Base-by-base conservation (phyloP, 2,329 filamentous ascomycete species). In the Oidium heveae region DNA sequence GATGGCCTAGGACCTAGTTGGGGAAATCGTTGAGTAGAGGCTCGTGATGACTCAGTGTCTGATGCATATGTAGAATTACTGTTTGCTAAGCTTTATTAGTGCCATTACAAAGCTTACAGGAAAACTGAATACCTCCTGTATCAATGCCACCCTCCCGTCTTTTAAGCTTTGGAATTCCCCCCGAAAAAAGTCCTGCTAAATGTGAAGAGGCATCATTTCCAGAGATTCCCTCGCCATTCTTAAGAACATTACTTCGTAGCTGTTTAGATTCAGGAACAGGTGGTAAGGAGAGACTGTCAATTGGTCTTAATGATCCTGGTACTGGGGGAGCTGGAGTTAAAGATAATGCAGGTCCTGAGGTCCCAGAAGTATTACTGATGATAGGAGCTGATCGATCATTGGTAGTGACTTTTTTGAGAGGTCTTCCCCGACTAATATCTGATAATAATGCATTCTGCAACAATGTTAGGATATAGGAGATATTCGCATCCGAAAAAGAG, bases 101-200 rank as follows among this genome's bases (percentile, higher is more conserved):
- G 3, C n/a, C 24, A 33, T 36, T 16, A 12, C 4, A 12, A 52
- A 28, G 47, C 20, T 12, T 24, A 37, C 13, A 43, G 50, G 34
- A 7, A 43, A 51, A 44, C 9, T 55, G 55, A 55, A 72, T 62
- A 75, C 74, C 74, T 66, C 80, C 84, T 1, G 84, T 89, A 67
- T 86, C 76, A 56, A 89, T 72, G 41, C 83, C 83, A 51, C 85
- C 88, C 55, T 86, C 84, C 2, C 81, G 76, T 71, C 93, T 95
- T 66, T 85, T 84, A 63, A 98, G 67, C 70, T 95, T 96, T 2
- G 91, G 91, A 77, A 96, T 96, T 39, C 89, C 91, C 37, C 86
- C 88, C 0, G 85, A 86, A 64, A 98, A 94, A 28, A 98, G 68
- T 1, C 91, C 91, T 33, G 73, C 89, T 12, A 96, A 68, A 65